These are phyloP conservation scores for Candida jianshihensis DNA, from an alignment of 805 yeast species.

Conservation along the genomic window DNA sequence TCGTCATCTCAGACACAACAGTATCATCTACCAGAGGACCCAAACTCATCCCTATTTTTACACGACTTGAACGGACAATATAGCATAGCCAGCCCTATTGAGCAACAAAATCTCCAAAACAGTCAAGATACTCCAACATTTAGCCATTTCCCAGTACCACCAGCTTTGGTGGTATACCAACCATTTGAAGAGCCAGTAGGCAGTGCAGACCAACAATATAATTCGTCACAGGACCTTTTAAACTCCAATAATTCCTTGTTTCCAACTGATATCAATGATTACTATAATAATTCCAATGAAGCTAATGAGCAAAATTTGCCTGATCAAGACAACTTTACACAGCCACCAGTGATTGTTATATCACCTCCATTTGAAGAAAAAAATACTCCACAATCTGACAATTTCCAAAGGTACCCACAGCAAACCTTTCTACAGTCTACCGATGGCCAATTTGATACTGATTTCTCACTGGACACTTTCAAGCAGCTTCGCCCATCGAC, in stretches of 20 bases:
- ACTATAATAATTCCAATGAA: neutral
- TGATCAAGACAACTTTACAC: too few species aligned
- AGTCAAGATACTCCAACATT: neutral
- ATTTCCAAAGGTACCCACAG: too few species aligned
- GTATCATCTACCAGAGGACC: neutral
- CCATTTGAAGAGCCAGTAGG: neutral
- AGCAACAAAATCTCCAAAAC: neutral
- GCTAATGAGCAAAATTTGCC: neutral
- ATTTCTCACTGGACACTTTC: constrained; percentile 12
- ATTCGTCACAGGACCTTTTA: neutral
- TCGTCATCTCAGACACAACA: neutral
- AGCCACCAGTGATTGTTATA: too few species aligned
- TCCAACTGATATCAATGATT: neutral
- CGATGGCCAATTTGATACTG: constrained; percentile 10
- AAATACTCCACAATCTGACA: neutral
- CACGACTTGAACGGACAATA: constrained; percentile 10
- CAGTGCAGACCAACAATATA: neutral
- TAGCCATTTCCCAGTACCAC: neutral
- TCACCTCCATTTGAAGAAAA: too few species aligned
- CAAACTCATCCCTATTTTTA: constrained; percentile 11
- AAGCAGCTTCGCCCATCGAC: constrained; percentile 10
- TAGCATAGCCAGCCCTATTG: constrained; percentile 1
- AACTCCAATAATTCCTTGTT: neutral
- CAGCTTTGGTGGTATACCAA: too few species aligned
- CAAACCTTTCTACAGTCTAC: too few species aligned